These are phyloP conservation scores for Conoideocrella luteorostrata DNA, from an alignment of 2,329 filamentous ascomycete genomes.

Conservation along the genomic window DNA sequence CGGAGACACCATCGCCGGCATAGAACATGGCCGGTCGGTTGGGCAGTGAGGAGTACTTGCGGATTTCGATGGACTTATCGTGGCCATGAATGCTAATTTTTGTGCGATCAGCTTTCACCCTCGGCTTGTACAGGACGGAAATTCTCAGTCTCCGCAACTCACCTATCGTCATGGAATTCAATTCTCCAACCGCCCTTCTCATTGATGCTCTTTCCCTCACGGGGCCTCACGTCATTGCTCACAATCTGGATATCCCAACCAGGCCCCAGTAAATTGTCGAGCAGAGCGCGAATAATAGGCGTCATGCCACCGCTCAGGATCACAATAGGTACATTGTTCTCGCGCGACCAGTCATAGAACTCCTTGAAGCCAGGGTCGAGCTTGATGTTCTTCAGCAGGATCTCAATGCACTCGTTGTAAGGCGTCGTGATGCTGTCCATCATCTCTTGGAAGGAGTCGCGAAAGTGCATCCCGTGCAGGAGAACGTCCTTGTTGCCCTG, in stretches of 20 bases:
- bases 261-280: conserved; percentile 72
- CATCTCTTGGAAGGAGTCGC: conserved; percentile 86
- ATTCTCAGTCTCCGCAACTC: conserved; percentile 15
- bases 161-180: conserved; percentile 80
- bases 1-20: conserved; percentile 88
- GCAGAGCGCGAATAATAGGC: conserved; percentile 78
- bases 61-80: conserved; percentile 89
- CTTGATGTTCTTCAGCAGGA: conserved; percentile 74
- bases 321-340: conserved; percentile 83
- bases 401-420: conserved; percentile 74
- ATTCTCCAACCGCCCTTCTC: conserved; percentile 83
- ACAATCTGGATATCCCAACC: conserved; percentile 83
- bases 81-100: conserved; percentile 72
- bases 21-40: conserved; percentile 83
- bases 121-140: background rate
- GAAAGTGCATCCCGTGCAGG: conserved; percentile 62
- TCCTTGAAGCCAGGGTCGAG: conserved; percentile 83
- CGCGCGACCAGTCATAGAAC: conserved; percentile 78
- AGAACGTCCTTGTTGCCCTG: conserved; percentile 74
- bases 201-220: conserved; percentile 65
- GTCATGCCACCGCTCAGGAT: conserved; percentile 90
- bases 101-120: background rate
- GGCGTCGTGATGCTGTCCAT: conserved; percentile 78
- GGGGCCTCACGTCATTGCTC: conserved; percentile 68
- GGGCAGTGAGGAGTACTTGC: conserved; percentile 73